Evolutionary conservation across 2,329 filamentous ascomycete genomes (phyloP), one percentile per base, ranked within the genome.

Genomic region (Monosporascus ibericus): DNA sequence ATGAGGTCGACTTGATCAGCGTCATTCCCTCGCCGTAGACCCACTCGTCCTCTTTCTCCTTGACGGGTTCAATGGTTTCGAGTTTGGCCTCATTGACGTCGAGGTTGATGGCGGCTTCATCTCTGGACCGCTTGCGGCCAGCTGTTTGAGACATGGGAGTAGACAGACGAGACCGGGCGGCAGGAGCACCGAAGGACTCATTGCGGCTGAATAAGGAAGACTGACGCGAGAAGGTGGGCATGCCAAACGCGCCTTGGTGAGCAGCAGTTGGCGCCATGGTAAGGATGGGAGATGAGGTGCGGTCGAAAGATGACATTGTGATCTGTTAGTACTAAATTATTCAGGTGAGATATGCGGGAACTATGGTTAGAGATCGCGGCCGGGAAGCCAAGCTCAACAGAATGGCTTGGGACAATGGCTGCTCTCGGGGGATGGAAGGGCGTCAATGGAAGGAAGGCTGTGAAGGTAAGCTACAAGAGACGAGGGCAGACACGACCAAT

Each of bases 41-140:
- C 75, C 85, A 87, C 62, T 85, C 81, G 49, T 83, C 78, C 66
- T 85, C 83, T 18, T 79, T 72, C 63, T 82, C 80, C 47, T 77
- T 73, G 60, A 77, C 72, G 47, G 72, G 64, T 53, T 68, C 64
- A 39, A 68, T 64, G 36, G 64, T 65, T 48, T 60, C 62, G 25
- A 67, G 63, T 52, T 68, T 68, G 9, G 63, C 65, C 49, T 70
- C 65, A 51, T 70, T 68, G 25, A 83, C 77, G 59, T 85, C 80
- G 50, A 88, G 81, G 61, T 89, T 88, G 57, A 78, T 73, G 25
- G 78, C 77, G 52, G 87, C 86, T 68, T 92, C 87, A 63, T 88
- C 85, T 65, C 87, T 81, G 56, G 86, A 89, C 60, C 88, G 85
- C 73, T 92, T 92, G 66, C 86, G 84, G 59, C 87, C 85, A 60